Conservation (phyloP, 768 basidiomycete genomes). For the Tricholoma flavovirens region DNA sequence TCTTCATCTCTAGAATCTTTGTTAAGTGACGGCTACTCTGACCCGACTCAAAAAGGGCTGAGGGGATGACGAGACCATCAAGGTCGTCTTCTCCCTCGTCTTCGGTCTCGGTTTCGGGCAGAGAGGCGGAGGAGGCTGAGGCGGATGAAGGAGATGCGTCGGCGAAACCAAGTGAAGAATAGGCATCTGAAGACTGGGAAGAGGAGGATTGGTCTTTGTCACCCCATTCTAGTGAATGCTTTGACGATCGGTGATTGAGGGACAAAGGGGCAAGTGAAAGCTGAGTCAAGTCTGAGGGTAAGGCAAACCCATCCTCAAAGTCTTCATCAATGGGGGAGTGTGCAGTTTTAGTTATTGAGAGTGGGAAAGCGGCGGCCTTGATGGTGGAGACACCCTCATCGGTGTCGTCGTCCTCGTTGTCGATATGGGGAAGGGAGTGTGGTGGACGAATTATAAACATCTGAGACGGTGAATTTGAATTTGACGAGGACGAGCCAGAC, state of each 20-base stretch:
- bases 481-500: slow-evolving; percentile 30
- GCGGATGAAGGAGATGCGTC: slow-evolving; percentile 68
- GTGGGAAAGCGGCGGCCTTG: slow-evolving; percentile 56
- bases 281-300: slow-evolving; percentile 75
- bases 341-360: slow-evolving; percentile 27
- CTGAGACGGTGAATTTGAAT: too few relatives aligned
- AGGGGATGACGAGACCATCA: slow-evolving; percentile 76
- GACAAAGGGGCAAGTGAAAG: slow-evolving; percentile 78
- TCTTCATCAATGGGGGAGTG: slow-evolving; percentile 62
- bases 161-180: slow-evolving; percentile 72
- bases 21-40: slow-evolving; percentile 48
- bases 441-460: slow-evolving; percentile 67
- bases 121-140: slow-evolving; percentile 58
- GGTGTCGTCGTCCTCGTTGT: slow-evolving; percentile 60
- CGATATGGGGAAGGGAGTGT: slow-evolving; percentile 36
- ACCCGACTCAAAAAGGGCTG: slow-evolving; percentile 68
- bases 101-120: slow-evolving; percentile 71
- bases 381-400: slow-evolving; percentile 84
- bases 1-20: slow-evolving; percentile 49
- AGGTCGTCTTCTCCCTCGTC: slow-evolving; percentile 66
- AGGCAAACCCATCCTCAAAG: slow-evolving; percentile 76
- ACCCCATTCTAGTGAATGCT: slow-evolving; percentile 80
- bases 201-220: slow-evolving; percentile 80
- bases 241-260: slow-evolving; percentile 72
- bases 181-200: slow-evolving; percentile 84